phyloP scores from a whole-genome alignment of 140 eudicot genomes.

The Flaveria floridana region DNA sequence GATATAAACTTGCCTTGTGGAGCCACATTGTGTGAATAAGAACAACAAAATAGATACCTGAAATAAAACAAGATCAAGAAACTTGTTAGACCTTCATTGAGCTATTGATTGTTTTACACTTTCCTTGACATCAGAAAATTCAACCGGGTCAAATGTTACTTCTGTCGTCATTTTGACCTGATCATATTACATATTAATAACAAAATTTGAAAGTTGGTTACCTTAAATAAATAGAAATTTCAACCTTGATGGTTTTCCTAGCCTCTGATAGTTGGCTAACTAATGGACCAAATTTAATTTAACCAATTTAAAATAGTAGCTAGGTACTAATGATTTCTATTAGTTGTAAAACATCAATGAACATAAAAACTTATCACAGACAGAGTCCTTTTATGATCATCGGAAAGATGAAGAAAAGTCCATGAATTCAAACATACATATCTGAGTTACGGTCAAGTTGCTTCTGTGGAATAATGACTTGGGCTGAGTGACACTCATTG shows the following conservation, averaged over 20 bases:
- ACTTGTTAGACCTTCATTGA: constrained; percentile 18
- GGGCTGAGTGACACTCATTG: constrained; percentile 84
- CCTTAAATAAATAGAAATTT: neutral
- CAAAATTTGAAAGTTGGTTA: neutral
- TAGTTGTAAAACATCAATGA: neutral
- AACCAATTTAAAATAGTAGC: neutral
- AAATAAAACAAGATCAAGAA: constrained; percentile 16
- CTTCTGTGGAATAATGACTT: constrained; percentile 90
- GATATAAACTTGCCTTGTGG: constrained; percentile 85
- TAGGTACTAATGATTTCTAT: neutral
- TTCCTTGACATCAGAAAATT: neutral
- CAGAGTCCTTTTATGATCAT: neutral
- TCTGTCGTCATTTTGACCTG: neutral
- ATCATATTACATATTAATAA: neutral
- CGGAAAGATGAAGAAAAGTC: neutral
- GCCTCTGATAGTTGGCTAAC: neutral
- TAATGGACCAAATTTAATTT: neutral
- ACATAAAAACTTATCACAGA: too few relatives aligned
- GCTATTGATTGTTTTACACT: neutral
- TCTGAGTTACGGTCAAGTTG: constrained; percentile 92
- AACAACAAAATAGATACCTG: constrained; percentile 92
- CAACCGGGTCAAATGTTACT: neutral
- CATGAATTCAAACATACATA: constrained; percentile 51
- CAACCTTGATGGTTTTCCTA: neutral
- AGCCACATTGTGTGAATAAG: constrained; percentile 88